Conservation (phyloP, 2,329 filamentous ascomycete genomes). For the Sporothrix inflata region DNA sequence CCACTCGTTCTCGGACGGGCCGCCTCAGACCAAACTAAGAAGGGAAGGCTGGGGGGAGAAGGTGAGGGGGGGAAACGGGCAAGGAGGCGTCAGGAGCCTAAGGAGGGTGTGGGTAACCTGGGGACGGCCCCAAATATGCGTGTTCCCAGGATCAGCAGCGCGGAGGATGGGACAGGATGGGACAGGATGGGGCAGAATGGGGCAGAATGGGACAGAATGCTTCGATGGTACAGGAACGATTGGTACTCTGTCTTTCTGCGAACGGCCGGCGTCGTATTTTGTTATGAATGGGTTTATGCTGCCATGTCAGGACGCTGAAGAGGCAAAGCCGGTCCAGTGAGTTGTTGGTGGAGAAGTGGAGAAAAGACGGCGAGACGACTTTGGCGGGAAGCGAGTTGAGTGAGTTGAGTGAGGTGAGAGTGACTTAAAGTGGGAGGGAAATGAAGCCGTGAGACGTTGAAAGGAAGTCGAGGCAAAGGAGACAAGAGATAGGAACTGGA, state of each 20-base stretch:
- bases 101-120: conserved; percentile 4
- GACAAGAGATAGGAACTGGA: not conserved
- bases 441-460: not conserved
- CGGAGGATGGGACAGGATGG: conserved; percentile 8
- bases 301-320: not conserved
- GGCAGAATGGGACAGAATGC: not conserved
- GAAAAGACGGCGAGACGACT: conserved; percentile 1
- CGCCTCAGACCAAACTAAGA: conserved; percentile 20
- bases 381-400: not conserved
- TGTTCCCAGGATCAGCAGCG: conserved; percentile 5
- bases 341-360: conserved; percentile 11
- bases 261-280: not conserved
- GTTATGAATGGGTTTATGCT: conserved; percentile 1
- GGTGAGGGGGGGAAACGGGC: not conserved
- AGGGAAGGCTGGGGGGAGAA: conserved; percentile 23
- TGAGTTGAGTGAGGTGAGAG: not conserved
- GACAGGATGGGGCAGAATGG: no score
- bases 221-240: conserved; percentile 8
- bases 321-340: not conserved
- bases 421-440: not conserved
- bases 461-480: not conserved
- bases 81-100: not conserved
- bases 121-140: not conserved
- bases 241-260: not conserved
- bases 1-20: conserved; percentile 26